These are phyloP conservation scores for Zygoascus flipseniorum DNA, from an alignment of 805 yeast species.

Conservation along the genomic window DNA sequence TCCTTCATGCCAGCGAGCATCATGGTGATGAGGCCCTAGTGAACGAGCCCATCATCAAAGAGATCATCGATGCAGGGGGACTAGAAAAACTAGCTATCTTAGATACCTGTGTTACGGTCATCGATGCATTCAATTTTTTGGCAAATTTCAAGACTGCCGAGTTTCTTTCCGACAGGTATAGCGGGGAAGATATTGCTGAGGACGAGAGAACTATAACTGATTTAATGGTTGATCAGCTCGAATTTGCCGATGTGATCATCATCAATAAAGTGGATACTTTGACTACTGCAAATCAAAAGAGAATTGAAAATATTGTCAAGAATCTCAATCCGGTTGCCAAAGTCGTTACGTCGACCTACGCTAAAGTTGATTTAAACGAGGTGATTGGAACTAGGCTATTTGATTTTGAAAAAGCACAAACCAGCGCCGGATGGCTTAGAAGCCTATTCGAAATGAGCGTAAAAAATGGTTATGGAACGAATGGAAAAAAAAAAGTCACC, in stretches of 20 bases:
- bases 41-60: slow-evolving; percentile 10
- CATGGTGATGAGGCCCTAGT: slow-evolving; percentile 13
- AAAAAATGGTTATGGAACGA: slow-evolving; percentile 29
- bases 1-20: slow-evolving; percentile 21
- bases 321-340: slow-evolving; percentile 38
- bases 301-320: slow-evolving; percentile 29
- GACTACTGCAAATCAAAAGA: slow-evolving; percentile 21
- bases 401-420: slow-evolving; percentile 35
- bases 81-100: slow-evolving; percentile 32
- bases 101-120: slow-evolving; percentile 41
- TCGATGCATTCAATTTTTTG: slow-evolving; percentile 36
- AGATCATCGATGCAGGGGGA: slow-evolving; percentile 34
- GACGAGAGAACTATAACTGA: slow-evolving; percentile 39
- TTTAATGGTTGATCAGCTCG: slow-evolving; percentile 39
- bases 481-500: slow-evolving; percentile 19
- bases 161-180: slow-evolving; percentile 33
- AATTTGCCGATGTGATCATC: slow-evolving; percentile 38
- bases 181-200: slow-evolving; percentile 32
- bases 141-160: slow-evolving; percentile 38
- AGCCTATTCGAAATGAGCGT: slow-evolving; percentile 33
- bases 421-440: slow-evolving; percentile 40
- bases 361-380: slow-evolving; percentile 31
- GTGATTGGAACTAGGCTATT: slow-evolving; percentile 33
- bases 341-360: slow-evolving; percentile 30
- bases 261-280: slow-evolving; percentile 33